Evolutionary conservation across 345 rosid genomes (phyloP), one percentile per base, ranked within the genome.

Genomic region (Arabidopsis arenosa): DNA sequence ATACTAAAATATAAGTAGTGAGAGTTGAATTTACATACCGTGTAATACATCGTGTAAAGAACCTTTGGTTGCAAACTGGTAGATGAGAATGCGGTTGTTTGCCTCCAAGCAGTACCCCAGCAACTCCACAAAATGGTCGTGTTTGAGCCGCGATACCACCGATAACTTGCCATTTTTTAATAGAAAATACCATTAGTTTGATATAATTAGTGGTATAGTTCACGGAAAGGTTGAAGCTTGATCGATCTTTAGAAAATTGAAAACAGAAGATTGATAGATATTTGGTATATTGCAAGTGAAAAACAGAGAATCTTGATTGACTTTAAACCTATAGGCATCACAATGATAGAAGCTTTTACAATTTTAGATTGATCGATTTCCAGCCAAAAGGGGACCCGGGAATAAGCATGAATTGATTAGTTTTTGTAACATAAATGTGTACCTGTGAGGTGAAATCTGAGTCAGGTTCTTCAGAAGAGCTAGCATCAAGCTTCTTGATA

Each of bases 11-110:
- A 53, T 15, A 39, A 69, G 30, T 55, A 54, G 10, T 60, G 58
- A n/a, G 43, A 60, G 13, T 21, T 30, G 28, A 32, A 39, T 7
- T 79, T 61, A 45, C 52, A 4, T 61, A 91, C 98, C 99, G 41
- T 96, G 99, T 73, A 96, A 76, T 9, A 96, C 90, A 69, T 96
- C 98, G 49, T 96, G 99, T 66, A 96, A 83, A 33, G 99, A 93
- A 30, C 99, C 97, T 88, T 79, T 84, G 3, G 86, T 84, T 0
- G 99, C 98, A 47, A 71, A 89, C 63, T 96, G 83, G 51, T 88
- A 96, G 3, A 89, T 91, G 76, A 93, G 81, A 59, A 96, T 87
- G 23, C 91, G 82, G 60, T 88, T 90, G 60, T 93, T 85, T 45
- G 82, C 84, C 64, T 91, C 96, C 80, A 93, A 60, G 75, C 97